Base-by-base conservation (phyloP, 2,329 filamentous ascomycete species). In the Botrytis fabae region DNA sequence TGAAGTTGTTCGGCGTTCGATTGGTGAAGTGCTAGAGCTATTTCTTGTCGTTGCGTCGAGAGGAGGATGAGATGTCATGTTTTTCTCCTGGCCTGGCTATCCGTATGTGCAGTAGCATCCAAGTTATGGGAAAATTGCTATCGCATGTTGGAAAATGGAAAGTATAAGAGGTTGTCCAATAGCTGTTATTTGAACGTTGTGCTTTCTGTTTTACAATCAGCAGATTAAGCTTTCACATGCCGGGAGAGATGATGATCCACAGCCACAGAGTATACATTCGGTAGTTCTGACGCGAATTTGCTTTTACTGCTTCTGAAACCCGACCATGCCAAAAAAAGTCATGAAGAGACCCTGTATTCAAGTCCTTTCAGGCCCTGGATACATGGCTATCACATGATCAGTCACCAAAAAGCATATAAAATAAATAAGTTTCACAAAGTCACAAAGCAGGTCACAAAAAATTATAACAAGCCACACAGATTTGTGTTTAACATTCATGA, bases 21-120 rank as follows among this genome's bases (percentile, higher is more conserved):
- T 68, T 57, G 74, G 75, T 25, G 76, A 73, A 62, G 77, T 57
- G 79, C 76, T 59, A 63, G 71, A 63, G 72, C 77, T 73, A 79
- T 80, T 75, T 78, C 69, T 76, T 64, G 46, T 73, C 59, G 71
- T 71, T 60, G 51, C 70, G 57, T 75, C 73, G 40, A 62, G 63
- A 16, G 69, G 63, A 44, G 73, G 70, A 75, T 76, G 69, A 28
- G 77, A 77, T 70, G 76, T 74, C 79, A 80, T 80, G 38, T 72
- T 78, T 69, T 35, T 74, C 72, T 73, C 74, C 73, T 69, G 69
- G 62, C 64, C 44, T 66, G 73, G 62, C 74, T 62, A 62, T 73
- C 68, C 71, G 69, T 32, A 42, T 48, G 42, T 48, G 40, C 51
- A 72, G 71, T 65, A 75, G 72, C 75, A 74, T 75, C 65, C 42